Base-by-base conservation (phyloP, 768 basidiomycete genomes). In the Clathrus columnatus region DNA sequence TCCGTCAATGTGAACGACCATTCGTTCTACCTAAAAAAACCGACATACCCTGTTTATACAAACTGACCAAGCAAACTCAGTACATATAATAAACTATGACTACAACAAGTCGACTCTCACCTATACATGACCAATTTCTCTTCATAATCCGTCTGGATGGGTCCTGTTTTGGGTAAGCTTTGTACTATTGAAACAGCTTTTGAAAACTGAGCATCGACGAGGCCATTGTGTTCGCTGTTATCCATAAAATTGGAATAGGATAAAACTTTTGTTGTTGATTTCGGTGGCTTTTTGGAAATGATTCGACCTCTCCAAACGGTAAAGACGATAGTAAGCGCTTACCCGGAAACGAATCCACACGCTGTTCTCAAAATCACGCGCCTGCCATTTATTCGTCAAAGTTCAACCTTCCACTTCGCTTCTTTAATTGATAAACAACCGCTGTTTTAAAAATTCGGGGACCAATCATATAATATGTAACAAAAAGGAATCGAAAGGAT, bases 121-220 rank as follows among this genome's bases (percentile, higher is more conserved):
- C 90, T 90, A 67, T 97, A 97, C 82, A 97, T 91, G 10, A 82
- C 80, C 14, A 97, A 72, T 68, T 97, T 97, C 67, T 95, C 92
- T 61, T 96, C 93, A 66, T 97, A 96, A 60, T 82, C 88, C 0
- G 93, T 96, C 68, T 96, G 92, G 63, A 97, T 92, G 27, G 93
- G 91, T 0, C 94, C 92, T 8, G 83, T 90, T 75, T 95, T 95
- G 1, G 94, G 92, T 28, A 96, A 73, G 56, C 87, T 72, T 67
- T 97, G 94, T 4, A 96, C 85, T 54, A 97, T 95, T 69, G 94
- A 86, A 8, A 97, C 93, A 3, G 94, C 92, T 26, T 93, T 81
- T 73, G 91, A 83, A 69, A 97, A 97, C 68, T 94, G 91, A 48
- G 80, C 79, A 61, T 89, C 84, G 60, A 90, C 84, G 60, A 84